Conservation (phyloP, 106 monocot species). For the Xerophyta viscosa region DNA sequence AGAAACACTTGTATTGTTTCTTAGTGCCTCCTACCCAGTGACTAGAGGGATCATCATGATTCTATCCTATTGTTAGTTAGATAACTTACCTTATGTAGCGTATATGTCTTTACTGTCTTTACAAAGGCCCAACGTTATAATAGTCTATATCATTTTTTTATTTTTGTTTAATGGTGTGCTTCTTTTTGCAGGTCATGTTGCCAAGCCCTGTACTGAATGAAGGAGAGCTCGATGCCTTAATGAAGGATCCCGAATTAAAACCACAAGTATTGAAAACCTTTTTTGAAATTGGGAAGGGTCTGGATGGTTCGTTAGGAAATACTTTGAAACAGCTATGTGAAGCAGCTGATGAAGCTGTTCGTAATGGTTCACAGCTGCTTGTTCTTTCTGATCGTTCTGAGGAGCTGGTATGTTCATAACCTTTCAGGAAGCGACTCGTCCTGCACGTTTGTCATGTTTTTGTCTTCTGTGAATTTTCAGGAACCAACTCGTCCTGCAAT, state of each 20-base stretch:
- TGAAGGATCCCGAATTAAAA: conserved; percentile 63
- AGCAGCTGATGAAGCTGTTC: conserved; percentile 91
- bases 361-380: conserved; percentile 87
- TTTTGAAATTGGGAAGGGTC: conserved; percentile 84
- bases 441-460: background rate
- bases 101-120: too few relatives aligned
- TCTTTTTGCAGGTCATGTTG: conserved; percentile 52
- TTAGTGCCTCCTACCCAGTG: too few relatives aligned
- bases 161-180: too few relatives aligned
- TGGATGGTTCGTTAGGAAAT: conserved; percentile 70
- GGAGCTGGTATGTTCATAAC: conserved; percentile 49
- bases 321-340: conserved; percentile 68
- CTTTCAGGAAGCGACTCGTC: too few relatives aligned
- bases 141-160: too few relatives aligned
- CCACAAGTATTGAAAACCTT: conserved; percentile 66
- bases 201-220: conserved; percentile 88
- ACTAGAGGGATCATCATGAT: too few relatives aligned
- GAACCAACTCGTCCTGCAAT: conserved; percentile 91
- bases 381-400: conserved; percentile 91
- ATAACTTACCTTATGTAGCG: too few relatives aligned
- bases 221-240: conserved; percentile 84
- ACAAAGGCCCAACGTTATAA: too few relatives aligned
- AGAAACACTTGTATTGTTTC: too few relatives aligned
- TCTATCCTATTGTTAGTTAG: too few relatives aligned
- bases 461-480: conserved; percentile 21